A percentile compares a stretch with the other conserved stretches of the same genome.
Evolutionary conservation across 306 rosid genomes (phyloP).

Genomic region (Quercus berberidifolia): DNA sequence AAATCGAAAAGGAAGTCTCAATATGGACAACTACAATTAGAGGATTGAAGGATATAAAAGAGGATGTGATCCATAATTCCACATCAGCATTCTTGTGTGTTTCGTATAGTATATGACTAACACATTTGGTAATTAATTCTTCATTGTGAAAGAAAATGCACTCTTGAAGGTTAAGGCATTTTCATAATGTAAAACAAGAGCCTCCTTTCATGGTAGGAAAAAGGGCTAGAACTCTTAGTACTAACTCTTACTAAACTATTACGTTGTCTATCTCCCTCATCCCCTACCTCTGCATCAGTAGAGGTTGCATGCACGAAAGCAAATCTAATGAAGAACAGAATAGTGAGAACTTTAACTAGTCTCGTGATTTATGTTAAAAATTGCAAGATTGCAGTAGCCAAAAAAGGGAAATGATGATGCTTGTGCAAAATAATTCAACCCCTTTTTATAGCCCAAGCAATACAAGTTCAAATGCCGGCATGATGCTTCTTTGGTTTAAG

Average conservation of each 20-base stretch:
- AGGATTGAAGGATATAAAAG: background rate
- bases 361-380: conserved; percentile 18
- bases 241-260: no score
- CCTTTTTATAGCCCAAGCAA: conserved; percentile 33
- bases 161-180: no score
- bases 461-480: conserved; percentile 33
- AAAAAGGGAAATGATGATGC: background rate
- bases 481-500: conserved; percentile 25
- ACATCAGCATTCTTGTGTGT: no score
- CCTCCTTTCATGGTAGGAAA: no score
- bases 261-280: background rate
- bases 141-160: no score
- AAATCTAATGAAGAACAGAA: conserved; percentile 35
- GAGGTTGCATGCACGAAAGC: conserved; percentile 40
- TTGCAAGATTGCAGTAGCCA: background rate
- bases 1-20: no score
- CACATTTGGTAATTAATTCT: no score
- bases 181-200: no score
- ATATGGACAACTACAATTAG: background rate
- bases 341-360: conserved; percentile 19
- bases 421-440: background rate
- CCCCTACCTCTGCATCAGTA: conserved; percentile 36
- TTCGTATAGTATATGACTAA: no score
- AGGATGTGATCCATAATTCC: no score
- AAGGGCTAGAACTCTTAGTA: no score